Evolutionary conservation across 2,329 filamentous ascomycete genomes (phyloP), one percentile per base, ranked within the genome.

Genomic region (Colletotrichum melonis): DNA sequence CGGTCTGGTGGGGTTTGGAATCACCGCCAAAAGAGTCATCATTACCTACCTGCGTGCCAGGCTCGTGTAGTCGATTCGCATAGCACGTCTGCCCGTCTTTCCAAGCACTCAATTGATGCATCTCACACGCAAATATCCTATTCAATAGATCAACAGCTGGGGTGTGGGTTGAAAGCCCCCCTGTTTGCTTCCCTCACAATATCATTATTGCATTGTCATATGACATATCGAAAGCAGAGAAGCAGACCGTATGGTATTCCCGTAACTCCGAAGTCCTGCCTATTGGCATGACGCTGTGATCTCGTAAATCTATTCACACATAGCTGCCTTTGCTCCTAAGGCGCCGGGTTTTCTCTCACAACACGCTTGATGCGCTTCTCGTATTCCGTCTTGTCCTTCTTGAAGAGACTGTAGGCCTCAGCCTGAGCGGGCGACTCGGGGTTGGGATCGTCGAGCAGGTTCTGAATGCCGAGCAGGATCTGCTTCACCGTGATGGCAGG

Each of bases 401-500:
- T 98, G 83, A 95, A 98, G 12, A 99, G 88, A 79, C 98, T 98
- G 86, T 98, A 99, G 0, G 97, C 97, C 78, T 99, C 97, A 3
- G 97, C 96, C 83, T 99, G 97, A 0, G 97, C 97, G 0, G 97
- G 97, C 1, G 95, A 98, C 63, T 99, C 97, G 3, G 96, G 97
- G 81, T 99, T 99, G 19, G 97, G 97, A 79, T 98, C 96, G 82
- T 99, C 93, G 54, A 99, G 91, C 1, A 99, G 90, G 78, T 97
- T 96, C 83, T 99, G 97, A 71, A 99, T 97, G 62, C 97, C 97
- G 1, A 98, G 89, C 6, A 98, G 90, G 76, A 99, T 98, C 84
- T 98, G 95, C 85, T 98, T 98, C 82, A 99, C 95, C 0, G 97
- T 99, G 80, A 99, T 99, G 7, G 97, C 96, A 1, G 97, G 97